A percentile compares a stretch with the other conserved stretches of the same genome.
These are phyloP conservation scores for Nakazawaea populi DNA, from an alignment of 805 yeast species.

Conservation along the genomic window DNA sequence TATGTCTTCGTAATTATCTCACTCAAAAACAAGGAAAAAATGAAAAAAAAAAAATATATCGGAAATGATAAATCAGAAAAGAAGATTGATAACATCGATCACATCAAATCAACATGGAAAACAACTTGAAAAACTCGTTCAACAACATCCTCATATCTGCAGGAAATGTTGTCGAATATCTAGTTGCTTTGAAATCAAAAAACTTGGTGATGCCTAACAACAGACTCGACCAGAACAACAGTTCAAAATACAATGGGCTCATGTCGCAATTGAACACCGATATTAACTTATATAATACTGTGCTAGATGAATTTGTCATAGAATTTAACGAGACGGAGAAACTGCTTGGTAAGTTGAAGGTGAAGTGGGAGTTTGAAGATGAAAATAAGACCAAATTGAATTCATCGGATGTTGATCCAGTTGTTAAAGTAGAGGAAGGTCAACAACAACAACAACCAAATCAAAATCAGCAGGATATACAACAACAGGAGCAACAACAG, in stretches of 20 bases:
- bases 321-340: conserved; percentile 8
- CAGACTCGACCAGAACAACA: conserved; percentile 3
- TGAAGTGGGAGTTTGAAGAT: conserved; percentile 2
- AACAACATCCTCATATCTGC: conserved; percentile 8
- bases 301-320: conserved; percentile 8
- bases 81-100: no score
- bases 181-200: conserved; percentile 8
- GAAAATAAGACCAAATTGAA: not conserved
- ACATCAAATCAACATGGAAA: conserved; percentile 2
- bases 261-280: conserved; percentile 1
- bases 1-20: no score
- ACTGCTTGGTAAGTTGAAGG: not conserved
- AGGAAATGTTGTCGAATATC: conserved; percentile 7
- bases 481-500: no score
- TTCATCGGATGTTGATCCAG: not conserved
- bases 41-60: no score
- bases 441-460: not conserved
- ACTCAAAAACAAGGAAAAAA: no score
- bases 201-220: conserved; percentile 11
- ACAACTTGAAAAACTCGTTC: conserved; percentile 8
- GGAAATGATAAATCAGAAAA: no score
- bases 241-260: conserved; percentile 4
- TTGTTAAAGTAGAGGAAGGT: not conserved
- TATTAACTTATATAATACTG: conserved; percentile 5
- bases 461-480: not conserved